Percentiles rank a stretch among this genome's conserved stretches.
phyloP scores from a whole-genome alignment of 2,329 filamentous ascomycete genomes.

The Verticillium tricorpus region DNA sequence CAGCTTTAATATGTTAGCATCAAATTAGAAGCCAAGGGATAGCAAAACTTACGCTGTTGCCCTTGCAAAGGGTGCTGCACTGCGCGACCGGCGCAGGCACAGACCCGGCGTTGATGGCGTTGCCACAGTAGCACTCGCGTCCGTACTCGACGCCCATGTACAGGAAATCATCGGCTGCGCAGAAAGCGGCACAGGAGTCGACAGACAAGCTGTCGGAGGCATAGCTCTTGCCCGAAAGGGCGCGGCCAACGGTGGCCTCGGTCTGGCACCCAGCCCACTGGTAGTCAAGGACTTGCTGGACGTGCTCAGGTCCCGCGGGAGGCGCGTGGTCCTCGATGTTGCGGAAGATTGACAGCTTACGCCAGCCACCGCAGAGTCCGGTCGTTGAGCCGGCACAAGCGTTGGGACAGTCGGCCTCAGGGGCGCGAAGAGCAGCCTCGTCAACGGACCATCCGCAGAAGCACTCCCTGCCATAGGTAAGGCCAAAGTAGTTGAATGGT shows the following conservation, averaged over 20 bases:
- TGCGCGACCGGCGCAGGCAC: constrained; percentile 8
- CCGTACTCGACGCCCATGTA: constrained; percentile 21
- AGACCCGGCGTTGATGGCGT: constrained; percentile 11
- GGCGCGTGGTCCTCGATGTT: constrained; percentile 12
- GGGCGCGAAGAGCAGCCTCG: constrained; percentile 6
- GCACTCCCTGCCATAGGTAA: constrained; percentile 17
- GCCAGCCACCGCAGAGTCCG: constrained; percentile 13
- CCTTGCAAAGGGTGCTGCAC: constrained; percentile 18
- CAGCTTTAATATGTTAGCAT: constrained; percentile 3
- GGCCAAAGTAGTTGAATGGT: constrained; percentile 19
- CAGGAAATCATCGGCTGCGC: constrained; percentile 11
- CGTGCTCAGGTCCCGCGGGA: constrained; percentile 11
- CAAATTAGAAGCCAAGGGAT: not conserved
- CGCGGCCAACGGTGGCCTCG: constrained; percentile 13
- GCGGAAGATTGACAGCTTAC: constrained; percentile 17
- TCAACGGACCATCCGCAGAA: constrained; percentile 16
- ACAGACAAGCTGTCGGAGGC: constrained; percentile 20
- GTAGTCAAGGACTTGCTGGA: constrained; percentile 12
- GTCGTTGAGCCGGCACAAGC: constrained; percentile 9
- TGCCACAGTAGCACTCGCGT: constrained; percentile 22
- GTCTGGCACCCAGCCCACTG: constrained; percentile 17
- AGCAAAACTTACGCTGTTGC: constrained; percentile 8
- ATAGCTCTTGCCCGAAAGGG: constrained; percentile 9
- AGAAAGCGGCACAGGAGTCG: constrained; percentile 18
- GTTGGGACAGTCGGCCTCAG: constrained; percentile 15